These are phyloP conservation scores for Melampsora americana DNA, from an alignment of 1,284 basidiomycete species.

Conservation along the genomic window DNA sequence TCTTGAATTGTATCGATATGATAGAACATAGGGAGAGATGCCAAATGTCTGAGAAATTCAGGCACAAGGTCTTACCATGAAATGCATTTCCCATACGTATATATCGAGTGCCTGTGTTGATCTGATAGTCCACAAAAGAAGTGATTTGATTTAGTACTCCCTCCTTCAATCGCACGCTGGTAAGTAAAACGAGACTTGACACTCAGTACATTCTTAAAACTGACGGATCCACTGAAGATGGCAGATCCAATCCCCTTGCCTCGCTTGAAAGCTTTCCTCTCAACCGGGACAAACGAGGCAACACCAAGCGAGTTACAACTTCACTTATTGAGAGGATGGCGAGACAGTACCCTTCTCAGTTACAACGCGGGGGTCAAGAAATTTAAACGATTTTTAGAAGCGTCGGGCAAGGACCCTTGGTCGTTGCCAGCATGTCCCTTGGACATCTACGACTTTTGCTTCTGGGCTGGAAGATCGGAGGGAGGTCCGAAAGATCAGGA, in stretches of 20 bases:
- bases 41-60: no score
- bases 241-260: neutral
- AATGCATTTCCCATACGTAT: no score
- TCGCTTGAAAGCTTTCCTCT: neutral
- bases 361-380: slow-evolving; percentile 19
- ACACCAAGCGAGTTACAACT: neutral
- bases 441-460: slow-evolving; percentile 12
- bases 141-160: neutral
- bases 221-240: neutral
- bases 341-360: neutral
- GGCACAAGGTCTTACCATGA: neutral
- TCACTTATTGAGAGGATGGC: neutral
- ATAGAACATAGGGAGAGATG: no score
- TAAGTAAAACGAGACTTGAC: neutral
- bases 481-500: neutral
- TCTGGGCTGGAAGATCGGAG: neutral
- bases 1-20: neutral
- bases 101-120: no score
- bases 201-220: no score
- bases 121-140: neutral
- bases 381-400: neutral
- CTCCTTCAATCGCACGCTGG: no score
- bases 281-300: neutral
- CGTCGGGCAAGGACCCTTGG: neutral
- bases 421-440: neutral